A percentile compares a stretch with the other conserved stretches of the same genome.
phyloP scores from a whole-genome alignment of 257 asterid genomes.

The Galeopsis tetrahit region DNA sequence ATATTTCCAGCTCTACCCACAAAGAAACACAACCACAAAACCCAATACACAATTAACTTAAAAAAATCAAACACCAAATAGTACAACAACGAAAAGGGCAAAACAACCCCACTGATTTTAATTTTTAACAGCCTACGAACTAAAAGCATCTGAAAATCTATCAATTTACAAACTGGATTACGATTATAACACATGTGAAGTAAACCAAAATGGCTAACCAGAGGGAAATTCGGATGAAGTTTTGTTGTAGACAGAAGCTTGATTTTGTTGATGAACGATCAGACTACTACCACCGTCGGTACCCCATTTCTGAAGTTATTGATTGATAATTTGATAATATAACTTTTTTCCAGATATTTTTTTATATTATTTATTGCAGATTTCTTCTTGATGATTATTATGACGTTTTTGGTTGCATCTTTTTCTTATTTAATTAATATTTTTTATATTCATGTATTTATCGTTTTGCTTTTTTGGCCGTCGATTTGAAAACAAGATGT shows the following conservation, averaged over 20 bases:
- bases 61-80: constrained; percentile 12
- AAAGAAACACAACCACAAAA: background rate
- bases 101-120: constrained; percentile 6
- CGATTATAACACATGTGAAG: background rate
- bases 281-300: constrained; percentile 29
- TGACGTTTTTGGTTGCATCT: constrained; percentile 21
- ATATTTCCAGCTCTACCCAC: constrained; percentile 13
- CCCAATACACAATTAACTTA: background rate
- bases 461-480: background rate
- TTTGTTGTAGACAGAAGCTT: constrained; percentile 29
- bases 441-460: constrained; percentile 1
- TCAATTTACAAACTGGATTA: background rate
- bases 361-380: background rate
- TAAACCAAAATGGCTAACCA: constrained; percentile 32
- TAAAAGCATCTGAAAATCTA: constrained; percentile 10
- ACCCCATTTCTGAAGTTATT: constrained; percentile 21
- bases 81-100: background rate
- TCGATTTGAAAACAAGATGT: background rate
- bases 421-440: constrained; percentile 5
- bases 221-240: constrained; percentile 11
- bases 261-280: constrained; percentile 33
- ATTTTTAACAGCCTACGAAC: constrained; percentile 8
- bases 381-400: background rate
- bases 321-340: background rate
- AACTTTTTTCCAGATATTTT: background rate